Evolutionary conservation across 192 early-diverging fungal species (phyloP), one percentile per base, ranked within the genome.

Genomic region (Lunasporangiospora selenospora): DNA sequence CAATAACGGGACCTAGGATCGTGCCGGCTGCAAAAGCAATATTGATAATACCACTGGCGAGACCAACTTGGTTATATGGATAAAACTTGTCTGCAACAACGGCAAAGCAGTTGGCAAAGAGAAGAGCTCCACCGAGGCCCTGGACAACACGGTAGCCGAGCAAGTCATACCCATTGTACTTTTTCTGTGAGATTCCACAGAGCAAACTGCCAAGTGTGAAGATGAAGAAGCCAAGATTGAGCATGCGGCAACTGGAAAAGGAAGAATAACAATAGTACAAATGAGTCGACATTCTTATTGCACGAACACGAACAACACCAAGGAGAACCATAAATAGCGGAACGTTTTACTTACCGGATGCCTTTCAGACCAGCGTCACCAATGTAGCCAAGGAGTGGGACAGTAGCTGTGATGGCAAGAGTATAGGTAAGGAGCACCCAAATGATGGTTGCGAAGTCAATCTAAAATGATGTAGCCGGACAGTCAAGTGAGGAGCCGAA

Each of bases 81-180:
- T 71, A 71, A 21, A 71, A 71, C 47, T 71, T 71, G 41, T 71
- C 67, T 24, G 67, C 67, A 7, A 71, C 67, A 18, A 71, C 58
- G 40, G 67, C 67, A 39, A 71, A 71, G 32, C 67, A 71, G 53
- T 71, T 71, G 29, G 67, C 44, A 47, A 71, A 62, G 12, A 71
- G 29, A 29, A 71, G 57, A 3, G 67, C 67, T 16, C 67, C 67
- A 29, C 67, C 67, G 8, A 71, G 67, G 32, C 67, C 67, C 38
- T 71, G 67, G 47, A 71, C 52, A n/a, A 71, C 58, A 62, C 67
- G 67, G 47, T 45, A 71, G 53, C 59, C 67, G 16, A 71, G 40
- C n/a, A 71, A 53, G 10, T 71, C 67, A 21, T 62, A 71, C 6
- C 67, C 67, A 29, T 46, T 47, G 37, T 71, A 52, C 41, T 71